Base-by-base conservation (phyloP, 2,329 filamentous ascomycete species). In the Sphaerulina vaccinii region DNA sequence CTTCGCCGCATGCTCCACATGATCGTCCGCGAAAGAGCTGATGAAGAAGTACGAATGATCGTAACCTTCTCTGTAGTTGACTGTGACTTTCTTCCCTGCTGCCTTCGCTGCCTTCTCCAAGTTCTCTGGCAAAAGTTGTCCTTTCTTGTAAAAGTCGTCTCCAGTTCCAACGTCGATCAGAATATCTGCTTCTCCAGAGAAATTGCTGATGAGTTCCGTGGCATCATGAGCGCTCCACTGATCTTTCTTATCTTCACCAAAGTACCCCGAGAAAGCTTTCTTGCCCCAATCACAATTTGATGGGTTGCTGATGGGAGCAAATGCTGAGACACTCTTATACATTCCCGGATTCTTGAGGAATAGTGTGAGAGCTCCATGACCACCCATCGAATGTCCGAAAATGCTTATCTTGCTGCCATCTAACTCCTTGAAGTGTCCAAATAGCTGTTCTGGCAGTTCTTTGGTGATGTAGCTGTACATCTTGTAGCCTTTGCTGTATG, bases 31-130 rank as follows among this genome's bases (percentile, higher is more conserved):
- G 70, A 99, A 99, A 13, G 84, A 84, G 29, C 91, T 86, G 78
- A 99, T 95, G 73, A 96, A 96, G 74, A 84, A 99, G 76, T 99
- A 99, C 57, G 90, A 95, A 75, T 99, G 93, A 71, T 99, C 93
- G 68, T 99, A 97, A 56, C 85, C 90, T 57, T 87, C 79, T 69
- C 96, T 92, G 77, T 92, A 93, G 65, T 92, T 82, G 58, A 97
- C 74, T 48, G 82, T 82, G 57, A 96, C 74, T 8, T 87, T 88
- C 53, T 82, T 77, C 16, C 89, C 89, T 21, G 83, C 81, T 60
- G 87, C 84, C 74, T 88, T 85, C 53, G 85, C 90, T 10, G 88
- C 91, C 64, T 83, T 80, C 60, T 87, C 82, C 47, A 99, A 84
- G 72, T 97, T 97, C 79, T 99, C 93, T 0, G 92, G 93, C 36